Percentiles rank a stretch among this genome's conserved stretches.
phyloP scores from a whole-genome alignment of 306 rosid species.

The Corylus heterophylla region DNA sequence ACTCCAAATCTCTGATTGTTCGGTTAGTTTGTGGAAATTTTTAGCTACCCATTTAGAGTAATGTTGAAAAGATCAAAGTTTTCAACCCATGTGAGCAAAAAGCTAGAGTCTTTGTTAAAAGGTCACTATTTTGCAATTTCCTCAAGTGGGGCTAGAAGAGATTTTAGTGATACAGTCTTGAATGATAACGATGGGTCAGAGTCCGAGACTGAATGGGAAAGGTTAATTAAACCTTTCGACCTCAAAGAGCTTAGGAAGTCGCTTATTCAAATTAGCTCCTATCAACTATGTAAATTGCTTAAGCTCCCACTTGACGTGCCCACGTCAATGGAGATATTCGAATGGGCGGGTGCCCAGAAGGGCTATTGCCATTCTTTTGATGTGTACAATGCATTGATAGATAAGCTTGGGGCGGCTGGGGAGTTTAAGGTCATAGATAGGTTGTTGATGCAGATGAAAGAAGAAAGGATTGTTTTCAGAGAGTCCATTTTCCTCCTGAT shows the following conservation, averaged over 20 bases:
- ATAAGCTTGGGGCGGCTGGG: conserved; percentile 74
- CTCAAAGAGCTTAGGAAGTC: conserved; percentile 66
- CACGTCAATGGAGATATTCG: conserved; percentile 70
- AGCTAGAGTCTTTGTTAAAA: conserved; percentile 35
- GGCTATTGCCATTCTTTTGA: conserved; percentile 73
- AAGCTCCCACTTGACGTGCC: conserved; percentile 75
- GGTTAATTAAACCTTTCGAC: conserved; percentile 77
- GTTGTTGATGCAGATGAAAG: conserved; percentile 78
- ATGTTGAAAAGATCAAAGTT: conserved; percentile 49
- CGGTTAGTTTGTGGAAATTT: conserved; percentile 1
- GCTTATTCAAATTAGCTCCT: conserved; percentile 55
- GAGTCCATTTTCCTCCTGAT: conserved; percentile 76
- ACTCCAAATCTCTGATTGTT: neutral
- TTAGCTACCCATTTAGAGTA: conserved; percentile 4
- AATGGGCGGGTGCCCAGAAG: conserved; percentile 62
- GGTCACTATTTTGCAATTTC: conserved; percentile 41
- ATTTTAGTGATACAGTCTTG: conserved; percentile 10
- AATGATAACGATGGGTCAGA: conserved; percentile 36
- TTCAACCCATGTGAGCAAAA: conserved; percentile 31
- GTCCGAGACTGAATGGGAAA: conserved; percentile 79
- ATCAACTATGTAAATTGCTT: conserved; percentile 69
- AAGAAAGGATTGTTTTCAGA: conserved; percentile 59
- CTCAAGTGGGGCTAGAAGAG: conserved; percentile 35
- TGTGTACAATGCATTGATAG: conserved; percentile 58
- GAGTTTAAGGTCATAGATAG: conserved; percentile 70